Base-by-base conservation (phyloP, 495 filamentous ascomycete species). In the Cenococcum geophilum region DNA sequence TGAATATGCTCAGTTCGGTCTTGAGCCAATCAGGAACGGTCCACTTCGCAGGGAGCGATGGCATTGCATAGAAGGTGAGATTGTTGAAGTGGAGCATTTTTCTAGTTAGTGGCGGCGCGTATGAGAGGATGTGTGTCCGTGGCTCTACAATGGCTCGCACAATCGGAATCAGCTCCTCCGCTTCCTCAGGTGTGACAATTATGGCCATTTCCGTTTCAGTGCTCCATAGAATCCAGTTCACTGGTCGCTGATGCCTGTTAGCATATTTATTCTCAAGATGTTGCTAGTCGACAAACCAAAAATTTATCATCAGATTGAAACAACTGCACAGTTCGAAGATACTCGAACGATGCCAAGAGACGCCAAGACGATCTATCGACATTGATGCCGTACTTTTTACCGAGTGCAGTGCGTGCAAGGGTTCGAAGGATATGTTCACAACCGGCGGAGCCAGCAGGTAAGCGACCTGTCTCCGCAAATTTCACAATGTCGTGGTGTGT, bases 101-200 rank as follows among this genome's bases (percentile, higher is more conserved):
- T 34, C 72, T 72, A 0, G 80, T 82, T 5, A 82, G 73, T 0
- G 80, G 81, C 4, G 81, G 76, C 0, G 80, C 76, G 47, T 85
- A 85, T 0, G 75, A 54, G 23, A 83, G 70, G 0, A 86, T 65
- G 60, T 83, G 70, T 65, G 67, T 5, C n/a, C n/a, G 0, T 4
- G 63, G 23, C 1, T 56, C 48, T 48, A 34, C 1, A 35, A 20
- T 22, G 0, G 32, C 27, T 22, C 73, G 76, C 37, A 83, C 45
- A 0, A 75, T 49, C 1, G 74, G 71, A 21, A 85, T 73, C 0
- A 83, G 23, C 0, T 42, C 16, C 59, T 85, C 78, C 0, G 78
- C 83, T 63, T 86, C 83, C 49, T 84, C 78, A 3, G 79, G 77
- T 27, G 77, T 82, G 1, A 85, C 60, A 1, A 85, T 69, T 0